These are phyloP conservation scores for Stagonosporopsis cucurbitacearum DNA, from an alignment of 2,329 filamentous ascomycete species.

Conservation along the genomic window DNA sequence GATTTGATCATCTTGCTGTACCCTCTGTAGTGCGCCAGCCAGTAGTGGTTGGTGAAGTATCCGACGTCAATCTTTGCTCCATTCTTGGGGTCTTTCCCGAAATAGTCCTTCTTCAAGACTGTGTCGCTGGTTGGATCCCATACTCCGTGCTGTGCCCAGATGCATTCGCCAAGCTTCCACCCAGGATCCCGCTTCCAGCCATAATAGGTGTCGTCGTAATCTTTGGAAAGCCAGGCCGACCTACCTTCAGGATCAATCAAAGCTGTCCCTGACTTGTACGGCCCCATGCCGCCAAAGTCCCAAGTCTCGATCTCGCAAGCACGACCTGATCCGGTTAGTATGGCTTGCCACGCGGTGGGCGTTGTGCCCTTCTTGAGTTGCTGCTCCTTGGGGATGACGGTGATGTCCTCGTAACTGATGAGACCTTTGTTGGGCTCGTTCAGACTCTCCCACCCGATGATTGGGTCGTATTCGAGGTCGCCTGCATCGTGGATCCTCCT, in stretches of 20 bases:
- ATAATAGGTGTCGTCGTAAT: conserved; percentile 85
- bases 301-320: conserved; percentile 89
- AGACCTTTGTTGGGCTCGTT: conserved; percentile 94
- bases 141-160: conserved; percentile 96
- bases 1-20: conserved; percentile 77
- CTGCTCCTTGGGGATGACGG: conserved; percentile 81
- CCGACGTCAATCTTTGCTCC: conserved; percentile 79
- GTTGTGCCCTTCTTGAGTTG: conserved; percentile 91
- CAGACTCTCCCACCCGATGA: conserved; percentile 95
- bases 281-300: conserved; percentile 92
- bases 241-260: conserved; percentile 89
- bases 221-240: conserved; percentile 80
- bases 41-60: conserved; percentile 89
- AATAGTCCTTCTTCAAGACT: conserved; percentile 85
- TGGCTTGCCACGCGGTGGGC: conserved; percentile 92
- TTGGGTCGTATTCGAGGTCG: conserved; percentile 81
- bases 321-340: conserved; percentile 87
- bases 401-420: conserved; percentile 82
- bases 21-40: conserved; percentile 81
- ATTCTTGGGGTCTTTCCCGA: conserved; percentile 76
- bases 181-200: conserved; percentile 85
- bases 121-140: conserved; percentile 85
- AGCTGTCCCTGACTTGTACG: conserved; percentile 83
- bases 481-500: conserved; percentile 86
- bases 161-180: conserved; percentile 92